Conservation (phyloP, 805 yeast species). For the Starmerella apis region DNA sequence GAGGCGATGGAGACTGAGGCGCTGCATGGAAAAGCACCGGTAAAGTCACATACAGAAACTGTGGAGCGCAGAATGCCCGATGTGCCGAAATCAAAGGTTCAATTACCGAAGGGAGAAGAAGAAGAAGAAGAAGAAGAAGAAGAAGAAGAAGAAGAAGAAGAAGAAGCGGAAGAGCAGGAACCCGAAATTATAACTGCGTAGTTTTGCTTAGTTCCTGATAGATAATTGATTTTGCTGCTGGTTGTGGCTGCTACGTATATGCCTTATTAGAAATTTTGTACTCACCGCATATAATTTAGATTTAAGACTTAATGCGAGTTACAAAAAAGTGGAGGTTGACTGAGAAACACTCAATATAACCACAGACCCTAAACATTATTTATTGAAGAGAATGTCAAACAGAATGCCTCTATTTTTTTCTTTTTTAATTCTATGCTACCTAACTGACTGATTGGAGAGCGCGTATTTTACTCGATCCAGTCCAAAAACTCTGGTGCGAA, state of each 20-base stretch:
- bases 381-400: neutral
- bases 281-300: no score
- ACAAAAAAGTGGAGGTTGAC: neutral
- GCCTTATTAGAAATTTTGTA: no score
- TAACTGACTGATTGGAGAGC: neutral
- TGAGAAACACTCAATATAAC: no score
- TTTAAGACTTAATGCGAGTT: no score
- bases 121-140: neutral
- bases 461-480: constrained; percentile 40
- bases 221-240: no score
- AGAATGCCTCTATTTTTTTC: neutral
- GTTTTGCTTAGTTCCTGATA: neutral
- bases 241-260: no score
- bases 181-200: neutral
- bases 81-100: neutral
- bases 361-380: neutral
- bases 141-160: neutral
- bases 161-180: neutral
- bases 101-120: neutral
- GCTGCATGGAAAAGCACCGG: neutral
- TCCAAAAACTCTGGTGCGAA: constrained; percentile 93
- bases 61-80: neutral
- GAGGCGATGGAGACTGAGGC: constrained; percentile 23
- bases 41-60: neutral
- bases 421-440: no score